Evolutionary conservation across 352 stramenopile genomes (phyloP), one percentile per base, ranked within the genome.

Genomic region (Aphanomyces stellatus): DNA sequence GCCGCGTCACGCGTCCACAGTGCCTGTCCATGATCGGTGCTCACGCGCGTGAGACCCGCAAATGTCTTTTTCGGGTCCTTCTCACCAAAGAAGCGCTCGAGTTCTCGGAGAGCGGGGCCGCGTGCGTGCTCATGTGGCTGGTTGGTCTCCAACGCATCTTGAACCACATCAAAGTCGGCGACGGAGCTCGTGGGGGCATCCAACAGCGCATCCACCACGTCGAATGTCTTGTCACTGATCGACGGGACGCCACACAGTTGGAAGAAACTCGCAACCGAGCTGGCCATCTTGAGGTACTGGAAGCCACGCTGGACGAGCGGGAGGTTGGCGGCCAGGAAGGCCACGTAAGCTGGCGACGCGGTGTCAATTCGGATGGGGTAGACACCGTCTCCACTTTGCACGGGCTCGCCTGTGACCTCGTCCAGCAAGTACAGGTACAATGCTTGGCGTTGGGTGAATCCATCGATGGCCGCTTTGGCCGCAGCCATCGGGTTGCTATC

Each of bases 361-460:
- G 30, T 62, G 17, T 25, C n/a, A 17, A 62, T 48, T 27, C 11
- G 24, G 27, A 62, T 43, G 28, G 53, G 53, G 35, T 62, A 62
- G n/a, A n/a, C n/a, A 2, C n/a, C 33, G 22, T 25, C 28, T 2
- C 53, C 30, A 33, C 35, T 37, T 4, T 6, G n/a, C 31, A 42
- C 17, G 11, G 53, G 30, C 3, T 48, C 53, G 0, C 53, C 53
- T 5, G 53, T 48, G 3, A 42, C 53, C 22, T 62, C 53, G 35
- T 62, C 53, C 5, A 62, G 0, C 7, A 62, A 31, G 35, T 62
- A 62, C 5, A 62, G n/a, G 53, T 62, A 62, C 53, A 62, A n/a
- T 4, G 53, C 15, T 25, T 62, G 17, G 46, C 46, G 8, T 28
- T 28, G 46, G 17, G 46, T 53, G 22, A 53, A 53, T 10, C 10